Base-by-base conservation (phyloP, 2,329 filamentous ascomycete genomes). In the Epichloe baconii region DNA sequence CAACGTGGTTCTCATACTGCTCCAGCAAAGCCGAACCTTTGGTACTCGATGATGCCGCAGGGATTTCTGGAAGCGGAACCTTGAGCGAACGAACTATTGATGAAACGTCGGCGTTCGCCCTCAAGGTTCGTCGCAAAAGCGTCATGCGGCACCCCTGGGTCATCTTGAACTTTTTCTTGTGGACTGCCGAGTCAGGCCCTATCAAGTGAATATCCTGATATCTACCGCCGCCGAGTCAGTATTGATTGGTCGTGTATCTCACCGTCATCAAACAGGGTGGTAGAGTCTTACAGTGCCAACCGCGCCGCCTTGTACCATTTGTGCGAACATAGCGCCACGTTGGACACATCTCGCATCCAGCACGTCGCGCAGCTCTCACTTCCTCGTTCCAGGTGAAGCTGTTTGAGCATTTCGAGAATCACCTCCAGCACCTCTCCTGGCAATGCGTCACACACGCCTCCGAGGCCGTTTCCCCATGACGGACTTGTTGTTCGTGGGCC, bases 321-420 rank as follows among this genome's bases (percentile, higher is more conserved):
- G 54, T 70, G 71, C 15, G 72, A 75, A 38, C 71, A 68, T 11
- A 78, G 52, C 11, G 73, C 70, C 41, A 82, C 61, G 42, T 71
- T 72, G 56, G 73, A 76, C 34, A 75, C 64, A 57, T 84, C 79
- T 47, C 80, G 71, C 77, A 81, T 80, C 76, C 77, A 82, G 62
- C 80, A 83, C 17, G 80, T 83, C 15, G 78, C 72, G 59, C 80
- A 83, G 62, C 78, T 80, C 36, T 66, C 64, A 55, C 72, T 76
- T 3, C 66, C 65, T 14, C 64, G 59, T 6, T 62, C 64, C 12
- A 82, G 59, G 59, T 84, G 80, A 14, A 72, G 61, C 38, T 68
- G 65, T 59, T 72, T 76, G 17, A 84, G 64, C 50, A 75, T 71
- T 40, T 70, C 70, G 36, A 83, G 59, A n/a, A 83, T 75, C 36